phyloP scores from a whole-genome alignment of 768 basidiomycete species.

The Tremella fuciformis region DNA sequence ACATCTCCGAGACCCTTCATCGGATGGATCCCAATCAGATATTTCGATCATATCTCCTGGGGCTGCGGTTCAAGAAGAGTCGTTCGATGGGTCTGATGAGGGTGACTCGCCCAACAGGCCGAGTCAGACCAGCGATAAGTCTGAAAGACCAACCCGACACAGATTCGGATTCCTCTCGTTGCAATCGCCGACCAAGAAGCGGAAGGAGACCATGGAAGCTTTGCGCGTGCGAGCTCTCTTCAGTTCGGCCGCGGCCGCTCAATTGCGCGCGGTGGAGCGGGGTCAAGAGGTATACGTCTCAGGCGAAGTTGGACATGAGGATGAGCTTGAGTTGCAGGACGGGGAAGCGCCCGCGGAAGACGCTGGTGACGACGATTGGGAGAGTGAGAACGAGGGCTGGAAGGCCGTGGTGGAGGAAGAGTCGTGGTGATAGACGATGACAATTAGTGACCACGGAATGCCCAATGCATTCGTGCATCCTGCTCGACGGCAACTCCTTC shows the following conservation, averaged over 20 bases:
- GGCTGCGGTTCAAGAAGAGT: neutral
- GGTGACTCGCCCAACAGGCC: slow-evolving; percentile 12
- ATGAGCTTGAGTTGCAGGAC: slow-evolving; percentile 9
- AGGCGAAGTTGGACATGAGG: slow-evolving; percentile 17
- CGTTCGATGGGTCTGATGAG: slow-evolving; percentile 3
- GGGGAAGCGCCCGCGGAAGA: slow-evolving; percentile 7
- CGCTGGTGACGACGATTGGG: slow-evolving; percentile 42
- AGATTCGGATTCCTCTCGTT: slow-evolving; percentile 19
- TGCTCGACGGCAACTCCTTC: too few species aligned
- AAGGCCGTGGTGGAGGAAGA: slow-evolving; percentile 26
- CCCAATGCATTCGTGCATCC: too few species aligned
- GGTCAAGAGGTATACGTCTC: slow-evolving; percentile 34
- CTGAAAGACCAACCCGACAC: neutral
- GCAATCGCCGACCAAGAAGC: slow-evolving; percentile 20
- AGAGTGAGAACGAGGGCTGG: slow-evolving; percentile 44
- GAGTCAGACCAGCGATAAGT: neutral
- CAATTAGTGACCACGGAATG: too few species aligned
- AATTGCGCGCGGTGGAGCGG: slow-evolving; percentile 23
- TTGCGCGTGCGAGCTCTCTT: slow-evolving; percentile 37
- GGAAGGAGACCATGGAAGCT: slow-evolving; percentile 12
- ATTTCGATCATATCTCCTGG: neutral
- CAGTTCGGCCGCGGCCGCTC: slow-evolving; percentile 19
- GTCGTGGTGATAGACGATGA: too few species aligned
- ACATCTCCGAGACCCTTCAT: neutral
- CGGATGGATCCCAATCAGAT: neutral